These are phyloP conservation scores for Pyrus hybrid DNA, from an alignment of 331 rosid species.

Conservation along the genomic window DNA sequence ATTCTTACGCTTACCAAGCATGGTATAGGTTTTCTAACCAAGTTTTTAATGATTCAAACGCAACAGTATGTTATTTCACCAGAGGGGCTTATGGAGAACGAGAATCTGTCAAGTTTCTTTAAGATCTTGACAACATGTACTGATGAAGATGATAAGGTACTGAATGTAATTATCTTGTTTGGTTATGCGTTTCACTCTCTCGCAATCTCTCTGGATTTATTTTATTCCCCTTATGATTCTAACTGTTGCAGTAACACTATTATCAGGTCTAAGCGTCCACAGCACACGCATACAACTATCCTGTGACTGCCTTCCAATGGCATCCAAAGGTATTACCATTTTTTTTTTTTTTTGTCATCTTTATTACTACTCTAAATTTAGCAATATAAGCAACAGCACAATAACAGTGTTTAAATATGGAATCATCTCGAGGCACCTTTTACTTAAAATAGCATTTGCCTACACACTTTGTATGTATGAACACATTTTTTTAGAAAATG, in stretches of 20 bases:
- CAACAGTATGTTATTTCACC: constrained; percentile 84
- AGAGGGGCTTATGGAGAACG: constrained; percentile 34
- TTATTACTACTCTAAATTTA: too few species aligned
- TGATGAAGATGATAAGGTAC: constrained; percentile 60
- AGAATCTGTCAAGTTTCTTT: constrained; percentile 48
- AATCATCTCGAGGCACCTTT: neutral
- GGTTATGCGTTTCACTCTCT: neutral
- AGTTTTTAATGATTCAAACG: constrained; percentile 15
- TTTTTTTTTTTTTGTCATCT: neutral
- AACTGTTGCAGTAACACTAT: neutral
- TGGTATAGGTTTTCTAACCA: neutral
- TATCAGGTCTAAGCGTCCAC: constrained; percentile 83
- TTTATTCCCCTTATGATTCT: neutral
- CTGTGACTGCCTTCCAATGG: constrained; percentile 91
- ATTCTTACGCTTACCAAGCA: neutral
- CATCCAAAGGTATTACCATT: constrained; percentile 82
- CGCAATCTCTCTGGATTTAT: neutral
- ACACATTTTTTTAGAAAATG: too few species aligned
- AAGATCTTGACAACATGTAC: constrained; percentile 56
- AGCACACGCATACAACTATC: constrained; percentile 48
- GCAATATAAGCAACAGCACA: too few species aligned
- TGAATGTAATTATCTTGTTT: neutral
- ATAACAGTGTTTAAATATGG: neutral
- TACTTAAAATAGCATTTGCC: too few species aligned
- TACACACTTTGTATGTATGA: too few species aligned